phyloP scores from a whole-genome alignment of 768 basidiomycete genomes.

The Suillus paluster region DNA sequence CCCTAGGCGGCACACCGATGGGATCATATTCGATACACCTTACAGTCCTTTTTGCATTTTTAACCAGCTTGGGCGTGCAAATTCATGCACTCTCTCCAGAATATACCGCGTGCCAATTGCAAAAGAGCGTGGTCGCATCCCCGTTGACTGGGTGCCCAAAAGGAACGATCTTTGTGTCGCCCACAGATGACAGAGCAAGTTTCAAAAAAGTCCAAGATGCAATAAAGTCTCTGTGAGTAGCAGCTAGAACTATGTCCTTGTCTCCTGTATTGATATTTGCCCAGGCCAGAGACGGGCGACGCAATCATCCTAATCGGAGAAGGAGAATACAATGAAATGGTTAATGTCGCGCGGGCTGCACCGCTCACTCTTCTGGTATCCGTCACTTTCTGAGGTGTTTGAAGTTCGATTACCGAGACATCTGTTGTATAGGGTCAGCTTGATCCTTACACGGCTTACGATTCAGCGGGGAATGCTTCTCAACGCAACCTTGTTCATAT shows the following conservation, averaged over 20 bases:
- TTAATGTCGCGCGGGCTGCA: conserved; percentile 58
- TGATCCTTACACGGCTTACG: conserved; percentile 38
- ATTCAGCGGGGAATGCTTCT: conserved; percentile 47
- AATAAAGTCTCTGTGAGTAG: conserved; percentile 53
- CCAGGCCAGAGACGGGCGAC: conserved; percentile 44
- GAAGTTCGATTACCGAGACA: neutral
- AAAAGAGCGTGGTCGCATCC: conserved; percentile 44
- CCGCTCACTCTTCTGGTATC: conserved; percentile 61
- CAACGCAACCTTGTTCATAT: conserved; percentile 55
- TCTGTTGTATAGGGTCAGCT: conserved; percentile 52
- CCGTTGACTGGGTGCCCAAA: conserved; percentile 54
- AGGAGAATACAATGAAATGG: conserved; percentile 62
- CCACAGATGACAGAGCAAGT: conserved; percentile 30
- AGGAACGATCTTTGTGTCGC: conserved; percentile 40
- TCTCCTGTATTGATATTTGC: neutral
- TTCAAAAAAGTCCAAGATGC: conserved; percentile 54
- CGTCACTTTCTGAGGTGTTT: conserved; percentile 3
- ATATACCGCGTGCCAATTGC: conserved; percentile 52
- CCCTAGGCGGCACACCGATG: neutral
- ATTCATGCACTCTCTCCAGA: conserved; percentile 44
- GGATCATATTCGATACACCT: neutral
- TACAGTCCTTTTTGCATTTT: neutral
- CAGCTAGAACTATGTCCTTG: neutral
- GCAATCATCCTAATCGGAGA: conserved; percentile 58
- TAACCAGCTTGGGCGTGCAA: conserved; percentile 3